Conservation (phyloP, 768 basidiomycete species). For the Russula vinacea region DNA sequence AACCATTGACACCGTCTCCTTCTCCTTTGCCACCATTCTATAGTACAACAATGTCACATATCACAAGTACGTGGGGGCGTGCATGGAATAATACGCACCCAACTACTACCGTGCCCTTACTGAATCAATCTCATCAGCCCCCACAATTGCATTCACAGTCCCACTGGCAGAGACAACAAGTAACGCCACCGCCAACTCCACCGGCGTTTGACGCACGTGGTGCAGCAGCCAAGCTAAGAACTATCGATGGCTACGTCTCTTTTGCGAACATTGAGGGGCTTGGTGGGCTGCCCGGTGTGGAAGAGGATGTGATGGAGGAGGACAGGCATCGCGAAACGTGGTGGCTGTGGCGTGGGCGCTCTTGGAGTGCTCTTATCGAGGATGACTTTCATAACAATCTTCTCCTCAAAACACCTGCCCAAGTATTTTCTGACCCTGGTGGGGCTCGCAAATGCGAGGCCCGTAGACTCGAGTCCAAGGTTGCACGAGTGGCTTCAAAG, state of each 20-base stretch:
- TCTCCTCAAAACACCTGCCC: constrained; percentile 35
- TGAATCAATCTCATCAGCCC: neutral
- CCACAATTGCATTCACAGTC: neutral
- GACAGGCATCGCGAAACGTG: constrained; percentile 14
- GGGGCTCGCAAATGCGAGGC: constrained; percentile 47
- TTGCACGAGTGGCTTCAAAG: constrained; percentile 74
- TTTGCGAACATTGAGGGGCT: constrained; percentile 66
- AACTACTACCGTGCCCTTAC: neutral
- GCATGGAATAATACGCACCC: constrained; percentile 24
- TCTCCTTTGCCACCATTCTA: constrained; percentile 29
- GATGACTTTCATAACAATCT: constrained; percentile 42
- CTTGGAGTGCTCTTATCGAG: constrained; percentile 40
- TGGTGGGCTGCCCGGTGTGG: constrained; percentile 53
- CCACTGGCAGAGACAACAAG: constrained; percentile 21
- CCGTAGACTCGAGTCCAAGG: constrained; percentile 71
- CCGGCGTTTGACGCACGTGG: constrained; percentile 57
- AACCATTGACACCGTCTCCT: constrained; percentile 26
- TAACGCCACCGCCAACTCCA: constrained; percentile 35
- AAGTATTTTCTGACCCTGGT: constrained; percentile 30
- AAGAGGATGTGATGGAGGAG: constrained; percentile 34
- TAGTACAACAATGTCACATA: constrained; percentile 3
- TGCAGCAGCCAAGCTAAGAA: constrained; percentile 55
- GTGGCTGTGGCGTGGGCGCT: constrained; percentile 24
- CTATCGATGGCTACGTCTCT: constrained; percentile 63
- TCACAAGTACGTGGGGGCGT: constrained; percentile 20